Conservation (phyloP, 805 yeast genomes). For the Scheffersomyces amazonensis region DNA sequence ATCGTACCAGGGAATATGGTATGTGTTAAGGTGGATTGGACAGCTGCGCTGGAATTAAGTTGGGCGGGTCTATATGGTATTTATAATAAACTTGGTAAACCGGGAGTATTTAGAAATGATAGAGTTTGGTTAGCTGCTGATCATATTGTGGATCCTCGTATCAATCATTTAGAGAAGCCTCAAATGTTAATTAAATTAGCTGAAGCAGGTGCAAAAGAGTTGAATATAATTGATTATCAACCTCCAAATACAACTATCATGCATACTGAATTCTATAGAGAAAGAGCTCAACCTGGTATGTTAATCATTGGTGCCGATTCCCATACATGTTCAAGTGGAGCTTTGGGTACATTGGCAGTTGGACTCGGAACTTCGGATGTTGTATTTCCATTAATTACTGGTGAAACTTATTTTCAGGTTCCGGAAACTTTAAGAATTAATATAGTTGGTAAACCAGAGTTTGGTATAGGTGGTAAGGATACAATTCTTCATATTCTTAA, state of each 20-base stretch:
- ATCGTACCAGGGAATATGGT: neutral
- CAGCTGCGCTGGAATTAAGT: neutral
- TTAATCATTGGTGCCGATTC: neutral
- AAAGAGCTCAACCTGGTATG: neutral
- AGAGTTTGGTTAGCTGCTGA: neutral
- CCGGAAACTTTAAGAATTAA: neutral
- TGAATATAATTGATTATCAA: neutral
- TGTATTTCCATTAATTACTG: neutral
- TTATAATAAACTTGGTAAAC: neutral
- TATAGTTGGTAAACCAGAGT: neutral
- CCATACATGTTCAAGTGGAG: neutral
- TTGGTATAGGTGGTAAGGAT: neutral
- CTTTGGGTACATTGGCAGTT: neutral
- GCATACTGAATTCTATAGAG: neutral
- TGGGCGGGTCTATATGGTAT: neutral
- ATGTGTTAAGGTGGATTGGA: neutral
- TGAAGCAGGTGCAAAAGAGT: neutral
- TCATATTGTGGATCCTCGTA: neutral
- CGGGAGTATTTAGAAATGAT: neutral
- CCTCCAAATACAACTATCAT: neutral
- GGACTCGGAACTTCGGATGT: neutral
- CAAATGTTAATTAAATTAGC: neutral
- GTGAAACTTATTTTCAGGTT: neutral
- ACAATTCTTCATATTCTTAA: neutral
- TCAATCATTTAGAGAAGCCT: neutral